These are phyloP conservation scores for Agrocybe pediades DNA, from an alignment of 768 basidiomycete genomes.

Conservation along the genomic window DNA sequence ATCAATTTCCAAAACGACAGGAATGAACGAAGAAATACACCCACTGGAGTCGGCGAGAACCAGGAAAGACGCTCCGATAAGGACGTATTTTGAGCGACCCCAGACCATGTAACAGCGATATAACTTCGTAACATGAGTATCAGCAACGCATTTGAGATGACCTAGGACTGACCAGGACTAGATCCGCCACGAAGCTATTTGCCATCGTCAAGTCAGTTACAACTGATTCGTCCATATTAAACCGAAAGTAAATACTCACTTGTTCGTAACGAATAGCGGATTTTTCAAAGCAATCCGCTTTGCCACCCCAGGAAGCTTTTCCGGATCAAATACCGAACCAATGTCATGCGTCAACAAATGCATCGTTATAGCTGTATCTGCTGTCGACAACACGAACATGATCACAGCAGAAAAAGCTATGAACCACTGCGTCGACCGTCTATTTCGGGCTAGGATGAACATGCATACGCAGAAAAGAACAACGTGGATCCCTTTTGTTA, in stretches of 20 bases:
- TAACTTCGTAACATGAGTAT: not conserved
- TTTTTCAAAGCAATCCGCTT: constrained; percentile 1
- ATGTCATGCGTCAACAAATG: constrained; percentile 6
- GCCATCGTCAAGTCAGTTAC: not conserved
- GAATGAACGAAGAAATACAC: not conserved
- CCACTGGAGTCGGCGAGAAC: not conserved
- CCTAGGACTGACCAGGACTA: constrained; percentile 3
- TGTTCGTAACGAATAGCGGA: constrained; percentile 8
- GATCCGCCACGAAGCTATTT: constrained; percentile 5
- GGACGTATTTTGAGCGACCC: constrained; percentile 1
- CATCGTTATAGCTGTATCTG: constrained; percentile 6
- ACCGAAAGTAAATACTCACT: not conserved
- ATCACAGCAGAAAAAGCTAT: constrained; percentile 5
- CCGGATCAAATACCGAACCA: not conserved
- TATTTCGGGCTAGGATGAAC: constrained; percentile 8
- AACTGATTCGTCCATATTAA: no score
- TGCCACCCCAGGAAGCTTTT: not conserved
- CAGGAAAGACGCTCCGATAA: not conserved
- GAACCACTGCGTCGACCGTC: constrained; percentile 6
- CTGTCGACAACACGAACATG: constrained; percentile 12
- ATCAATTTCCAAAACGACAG: no score
- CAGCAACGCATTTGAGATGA: not conserved
- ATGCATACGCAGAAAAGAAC: constrained; percentile 13
- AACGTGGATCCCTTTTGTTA: constrained; percentile 2
- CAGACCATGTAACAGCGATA: constrained; percentile 11